These are phyloP conservation scores for Candida lessepsii DNA, from an alignment of 805 yeast genomes.

Conservation along the genomic window DNA sequence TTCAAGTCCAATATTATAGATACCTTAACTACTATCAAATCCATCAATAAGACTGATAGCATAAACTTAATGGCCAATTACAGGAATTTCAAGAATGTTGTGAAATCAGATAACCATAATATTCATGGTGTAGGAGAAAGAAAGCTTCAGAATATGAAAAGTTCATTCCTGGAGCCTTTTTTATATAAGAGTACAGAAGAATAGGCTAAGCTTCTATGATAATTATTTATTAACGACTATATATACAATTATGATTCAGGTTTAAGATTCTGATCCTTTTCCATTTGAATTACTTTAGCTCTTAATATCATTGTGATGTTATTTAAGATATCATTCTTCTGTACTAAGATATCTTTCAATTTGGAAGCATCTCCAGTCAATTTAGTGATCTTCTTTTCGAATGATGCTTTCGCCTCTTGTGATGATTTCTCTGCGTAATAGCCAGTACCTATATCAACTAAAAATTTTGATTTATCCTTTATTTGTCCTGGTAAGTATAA, in stretches of 20 bases:
- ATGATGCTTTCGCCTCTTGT: constrained; percentile 66
- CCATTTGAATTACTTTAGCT: constrained; percentile 49
- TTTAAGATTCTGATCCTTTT: constrained; percentile 23
- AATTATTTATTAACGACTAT: not conserved
- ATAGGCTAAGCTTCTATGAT: not conserved
- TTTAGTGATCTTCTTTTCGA: constrained; percentile 69
- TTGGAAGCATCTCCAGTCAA: constrained; percentile 71
- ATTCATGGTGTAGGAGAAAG: constrained; percentile 52
- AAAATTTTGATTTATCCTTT: constrained; percentile 60
- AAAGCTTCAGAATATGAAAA: constrained; percentile 40
- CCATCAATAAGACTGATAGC: constrained; percentile 55
- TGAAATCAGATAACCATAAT: constrained; percentile 25
- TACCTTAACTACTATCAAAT: constrained; percentile 43
- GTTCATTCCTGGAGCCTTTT: constrained; percentile 50
- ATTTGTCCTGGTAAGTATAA: constrained; percentile 86
- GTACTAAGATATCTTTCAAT: constrained; percentile 70
- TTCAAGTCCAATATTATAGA: constrained; percentile 46
- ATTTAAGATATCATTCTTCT: constrained; percentile 64
- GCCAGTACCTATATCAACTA: constrained; percentile 96
- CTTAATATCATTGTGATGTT: constrained; percentile 60
- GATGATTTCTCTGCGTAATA: constrained; percentile 82
- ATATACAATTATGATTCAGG: not conserved
- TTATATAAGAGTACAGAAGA: constrained; percentile 34
- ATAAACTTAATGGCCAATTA: constrained; percentile 49
- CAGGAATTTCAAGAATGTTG: constrained; percentile 43